Evolutionary conservation across 176 grass and related monocot species (phyloP).

Genomic region (Guadua angustifolia): DNA sequence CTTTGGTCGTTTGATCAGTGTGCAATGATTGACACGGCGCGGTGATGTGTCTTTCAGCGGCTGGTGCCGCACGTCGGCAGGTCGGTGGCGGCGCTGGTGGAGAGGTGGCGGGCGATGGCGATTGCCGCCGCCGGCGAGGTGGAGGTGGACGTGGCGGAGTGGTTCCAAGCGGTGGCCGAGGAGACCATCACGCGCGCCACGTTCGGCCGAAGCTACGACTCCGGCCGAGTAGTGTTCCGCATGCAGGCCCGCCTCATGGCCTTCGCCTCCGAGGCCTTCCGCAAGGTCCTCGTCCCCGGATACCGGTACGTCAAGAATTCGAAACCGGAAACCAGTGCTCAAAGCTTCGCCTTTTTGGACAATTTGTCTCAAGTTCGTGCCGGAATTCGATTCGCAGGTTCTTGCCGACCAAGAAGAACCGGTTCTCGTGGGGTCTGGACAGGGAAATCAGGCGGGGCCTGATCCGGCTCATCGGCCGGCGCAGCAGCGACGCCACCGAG

Average conservation of each 20-base stretch:
- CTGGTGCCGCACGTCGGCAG: slow-evolving; percentile 63
- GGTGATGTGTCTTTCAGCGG: slow-evolving; percentile 51
- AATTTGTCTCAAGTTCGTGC: background rate
- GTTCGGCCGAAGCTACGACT: slow-evolving; percentile 72
- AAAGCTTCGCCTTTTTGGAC: background rate
- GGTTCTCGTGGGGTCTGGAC: slow-evolving; percentile 71
- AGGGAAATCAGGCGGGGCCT: slow-evolving; percentile 73
- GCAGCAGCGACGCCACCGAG: slow-evolving; percentile 50
- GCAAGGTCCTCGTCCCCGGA: slow-evolving; percentile 86
- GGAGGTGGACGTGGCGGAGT: slow-evolving; percentile 82
- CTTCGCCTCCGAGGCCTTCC: slow-evolving; percentile 79
- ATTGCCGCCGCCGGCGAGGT: slow-evolving; percentile 58
- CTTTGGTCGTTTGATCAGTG: background rate
- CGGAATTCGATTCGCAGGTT: slow-evolving; percentile 50
- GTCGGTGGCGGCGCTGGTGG: slow-evolving; percentile 64
- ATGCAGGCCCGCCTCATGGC: slow-evolving; percentile 78
- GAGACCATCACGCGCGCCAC: slow-evolving; percentile 70
- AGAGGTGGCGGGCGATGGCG: slow-evolving; percentile 61
- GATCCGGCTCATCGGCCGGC: slow-evolving; percentile 56
- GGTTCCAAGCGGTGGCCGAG: slow-evolving; percentile 81
- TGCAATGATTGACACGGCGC: slow-evolving; percentile 36
- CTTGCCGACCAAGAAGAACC: slow-evolving; percentile 76
- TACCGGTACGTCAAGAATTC: slow-evolving; percentile 59
- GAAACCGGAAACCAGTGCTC: background rate
- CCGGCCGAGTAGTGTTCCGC: slow-evolving; percentile 71